These are phyloP conservation scores for Beta corolliflora DNA, from an alignment of 179 eudicot species.

Conservation along the genomic window DNA sequence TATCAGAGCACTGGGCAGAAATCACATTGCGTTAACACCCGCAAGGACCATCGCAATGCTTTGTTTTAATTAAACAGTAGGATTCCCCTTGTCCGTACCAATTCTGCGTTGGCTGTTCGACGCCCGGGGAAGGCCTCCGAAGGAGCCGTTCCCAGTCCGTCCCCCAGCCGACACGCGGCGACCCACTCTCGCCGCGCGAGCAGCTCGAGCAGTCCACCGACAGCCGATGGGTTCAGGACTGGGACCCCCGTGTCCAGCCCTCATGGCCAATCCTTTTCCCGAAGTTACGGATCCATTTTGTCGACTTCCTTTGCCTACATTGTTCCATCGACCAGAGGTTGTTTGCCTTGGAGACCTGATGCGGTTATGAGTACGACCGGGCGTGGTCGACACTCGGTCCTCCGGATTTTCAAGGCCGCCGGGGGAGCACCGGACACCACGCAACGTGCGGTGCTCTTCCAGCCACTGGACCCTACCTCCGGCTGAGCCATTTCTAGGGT, in stretches of 20 bases:
- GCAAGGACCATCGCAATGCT: slow-evolving; percentile 28
- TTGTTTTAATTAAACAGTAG: slow-evolving; percentile 76
- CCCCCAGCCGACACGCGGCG: background rate
- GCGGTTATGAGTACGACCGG: background rate
- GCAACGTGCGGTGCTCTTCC: slow-evolving; percentile 72
- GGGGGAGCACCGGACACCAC: slow-evolving; percentile 57
- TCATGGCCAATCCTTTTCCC: too few relatives aligned
- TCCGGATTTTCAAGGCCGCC: background rate
- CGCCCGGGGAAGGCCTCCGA: slow-evolving; percentile 32
- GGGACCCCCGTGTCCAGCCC: too few relatives aligned
- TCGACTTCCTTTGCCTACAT: background rate
- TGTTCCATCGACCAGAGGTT: background rate
- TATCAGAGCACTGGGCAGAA: slow-evolving; percentile 81
- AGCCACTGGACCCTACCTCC: slow-evolving; percentile 60
- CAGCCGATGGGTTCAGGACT: too few relatives aligned
- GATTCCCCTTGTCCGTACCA: slow-evolving; percentile 80
- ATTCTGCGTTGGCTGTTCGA: slow-evolving; percentile 61
- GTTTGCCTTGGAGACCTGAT: background rate
- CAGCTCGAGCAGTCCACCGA: too few relatives aligned
- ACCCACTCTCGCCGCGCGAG: too few relatives aligned
- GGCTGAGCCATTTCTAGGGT: slow-evolving; percentile 60
- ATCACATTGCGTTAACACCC: slow-evolving; percentile 54
- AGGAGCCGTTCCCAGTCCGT: too few relatives aligned
- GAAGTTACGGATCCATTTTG: background rate
- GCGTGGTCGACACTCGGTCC: background rate